Base-by-base conservation (phyloP, 2,329 filamentous ascomycete genomes). In the Phialophora macrospora region DNA sequence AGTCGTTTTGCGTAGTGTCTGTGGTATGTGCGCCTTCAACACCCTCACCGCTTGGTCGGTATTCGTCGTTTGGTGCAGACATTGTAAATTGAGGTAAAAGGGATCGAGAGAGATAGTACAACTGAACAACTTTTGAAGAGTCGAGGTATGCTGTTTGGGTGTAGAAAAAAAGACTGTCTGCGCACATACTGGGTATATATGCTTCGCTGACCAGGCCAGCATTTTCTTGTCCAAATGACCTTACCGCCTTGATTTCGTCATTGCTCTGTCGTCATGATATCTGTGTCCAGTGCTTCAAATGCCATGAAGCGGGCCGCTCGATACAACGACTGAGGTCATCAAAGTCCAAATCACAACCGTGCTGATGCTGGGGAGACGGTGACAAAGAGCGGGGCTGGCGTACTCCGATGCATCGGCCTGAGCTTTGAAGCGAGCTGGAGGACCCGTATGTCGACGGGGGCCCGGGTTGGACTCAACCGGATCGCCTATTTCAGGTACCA, bases 1-100 rank as follows among this genome's bases (percentile, higher is more conserved):
- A 84, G 70, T 80, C 78, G 69, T 83, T 79, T 70, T 83, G 80
- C 38, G 67, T 69, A 48, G 72, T 64, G 28, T 69, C 67, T 9
- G 67, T 57, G 26, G 55, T 55, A 26, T 55, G 60, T 28, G 32
- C 49, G 44, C 60, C 61, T 26, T 68, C 68, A 24, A 65, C 38
- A 24, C 60, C 64, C 52, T 65, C 66, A n/a, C 32, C 55, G 28
- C 38, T 51, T 32, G 68, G 66, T 26, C 65, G 61, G 44, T 63
- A 70, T 44, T 64, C 67, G 54, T 66, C 58, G 44, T 59, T 49
- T 24, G 65, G 64, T 30, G 66, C 55, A 46, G 66, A 70, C 68
- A 70, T 70, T 52, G 38, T 61, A 55, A 32, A 28, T n/a, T 44
- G 46, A 38, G 24, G 9, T 55, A 48, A 41, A 30, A 41, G 12